Conservation (phyloP, 495 filamentous ascomycete species). For the Aspergillus egyptiacus region DNA sequence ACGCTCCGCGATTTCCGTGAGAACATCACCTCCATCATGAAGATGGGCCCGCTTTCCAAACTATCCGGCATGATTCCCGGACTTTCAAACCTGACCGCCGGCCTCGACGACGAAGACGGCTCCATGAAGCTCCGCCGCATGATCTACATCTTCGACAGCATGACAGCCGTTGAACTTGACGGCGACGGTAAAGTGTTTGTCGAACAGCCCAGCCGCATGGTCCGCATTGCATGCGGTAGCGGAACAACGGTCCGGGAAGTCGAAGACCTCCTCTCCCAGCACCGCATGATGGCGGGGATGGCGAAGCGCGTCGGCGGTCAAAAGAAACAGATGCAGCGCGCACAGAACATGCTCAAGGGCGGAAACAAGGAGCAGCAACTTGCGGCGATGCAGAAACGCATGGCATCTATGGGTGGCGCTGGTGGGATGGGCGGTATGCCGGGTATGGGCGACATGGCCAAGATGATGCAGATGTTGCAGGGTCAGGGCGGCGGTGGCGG, state of each 20-base stretch:
- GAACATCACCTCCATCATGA: constrained; percentile 97
- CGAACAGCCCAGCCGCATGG: constrained; percentile 90
- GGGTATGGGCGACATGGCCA: constrained; percentile 72
- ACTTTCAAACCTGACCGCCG: constrained; percentile 82
- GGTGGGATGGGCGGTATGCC: constrained; percentile 55
- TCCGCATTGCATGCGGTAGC: constrained; percentile 79
- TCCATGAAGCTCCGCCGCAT: constrained; percentile 88
- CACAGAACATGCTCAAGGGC: constrained; percentile 84
- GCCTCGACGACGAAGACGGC: constrained; percentile 95
- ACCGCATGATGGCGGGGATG: constrained; percentile 98
- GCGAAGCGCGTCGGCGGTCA: constrained; percentile 97
- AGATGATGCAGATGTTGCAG: constrained; percentile 73
- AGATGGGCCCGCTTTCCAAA: constrained; percentile 96
- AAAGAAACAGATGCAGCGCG: constrained; percentile 93
- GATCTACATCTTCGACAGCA: constrained; percentile 98
- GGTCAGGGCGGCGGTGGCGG: constrained; percentile 43
- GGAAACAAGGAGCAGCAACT: constrained; percentile 86
- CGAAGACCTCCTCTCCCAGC: constrained; percentile 94
- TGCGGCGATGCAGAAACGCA: constrained; percentile 93
- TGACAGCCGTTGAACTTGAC: constrained; percentile 93
- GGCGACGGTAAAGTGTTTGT: constrained; percentile 91
- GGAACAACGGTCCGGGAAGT: constrained; percentile 92
- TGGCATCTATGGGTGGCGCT: constrained; percentile 83
- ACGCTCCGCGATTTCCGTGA: constrained; percentile 91
- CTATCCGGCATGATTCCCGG: constrained; percentile 99